Evolutionary conservation across 1,139 yeast species (phyloP), one percentile per base, ranked within the genome.

Genomic region (Suhomyces wounanorum): DNA sequence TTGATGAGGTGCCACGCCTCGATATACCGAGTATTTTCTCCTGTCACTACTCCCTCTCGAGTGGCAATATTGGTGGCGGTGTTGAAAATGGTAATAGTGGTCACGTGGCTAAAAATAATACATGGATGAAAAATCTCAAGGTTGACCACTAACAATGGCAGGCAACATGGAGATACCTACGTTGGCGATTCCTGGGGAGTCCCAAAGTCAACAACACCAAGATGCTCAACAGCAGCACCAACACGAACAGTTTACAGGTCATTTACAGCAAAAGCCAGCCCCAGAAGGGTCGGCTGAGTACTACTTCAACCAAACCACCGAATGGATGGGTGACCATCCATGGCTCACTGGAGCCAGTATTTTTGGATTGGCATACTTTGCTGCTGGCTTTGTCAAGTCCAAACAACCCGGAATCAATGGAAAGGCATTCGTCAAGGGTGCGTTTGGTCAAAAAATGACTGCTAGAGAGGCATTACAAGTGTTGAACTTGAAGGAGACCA

Each of bases 381-480:
- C 81, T 14, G 87, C 92, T 7, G 92, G 95, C 3, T 69, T 83
- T 36, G 79, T 87, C 68, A 87, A 85, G 67, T 78, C 84, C 43
- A 81, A 81, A 50, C 87, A 83, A 53, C 87, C 96, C 8, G 89
- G 92, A 37, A 75, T 86, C 44, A 82, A 84, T 52, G 89, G 89
- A 30, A 82, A 84, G 59, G 85, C 89, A 26, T 89, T 85, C 64
- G 72, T 78, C 64, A 89, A 85, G 63, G 99, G 99, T 50, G 89
- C 96, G 1, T 94, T 94, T 69, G 97, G 91, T 38, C 69, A 82
- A 26, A 92, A 94, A 69, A 94, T 94, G 98, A 79, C 82, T 52
- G 86, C 96, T 35, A 87, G 82, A 61, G 99, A 94, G 66, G 99
- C 99, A 1, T 78, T 94, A 54, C 95, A 85, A 66, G 89, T 94